phyloP scores from a whole-genome alignment of 2,329 filamentous ascomycete genomes.

The Epichloe amarillans region DNA sequence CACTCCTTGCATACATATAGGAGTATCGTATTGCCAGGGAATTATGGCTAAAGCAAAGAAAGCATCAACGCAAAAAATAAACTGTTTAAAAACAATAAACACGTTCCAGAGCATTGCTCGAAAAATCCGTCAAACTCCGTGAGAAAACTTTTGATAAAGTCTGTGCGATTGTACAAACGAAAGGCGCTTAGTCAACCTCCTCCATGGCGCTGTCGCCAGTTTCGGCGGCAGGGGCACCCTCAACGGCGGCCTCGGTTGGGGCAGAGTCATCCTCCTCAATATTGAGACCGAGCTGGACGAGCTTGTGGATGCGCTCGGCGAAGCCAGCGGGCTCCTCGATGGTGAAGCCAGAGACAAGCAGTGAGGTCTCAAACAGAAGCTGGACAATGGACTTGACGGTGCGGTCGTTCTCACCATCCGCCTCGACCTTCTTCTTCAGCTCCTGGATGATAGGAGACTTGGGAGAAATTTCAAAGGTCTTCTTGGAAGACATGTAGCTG shows the following conservation, averaged over 20 bases:
- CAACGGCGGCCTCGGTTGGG: constrained; percentile 43
- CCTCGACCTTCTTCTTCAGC: constrained; percentile 98
- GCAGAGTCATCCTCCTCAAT: constrained; percentile 82
- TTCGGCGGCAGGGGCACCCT: constrained; percentile 44
- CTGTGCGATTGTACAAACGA: constrained; percentile 20
- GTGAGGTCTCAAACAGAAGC: constrained; percentile 96
- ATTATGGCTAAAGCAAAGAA: constrained; percentile 23
- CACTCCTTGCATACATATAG: constrained; percentile 7
- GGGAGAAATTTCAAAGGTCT: constrained; percentile 99
- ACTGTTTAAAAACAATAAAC: constrained; percentile 12
- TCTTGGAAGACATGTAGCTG: constrained; percentile 99
- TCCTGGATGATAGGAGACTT: constrained; percentile 96
- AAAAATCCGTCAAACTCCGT: constrained; percentile 28
- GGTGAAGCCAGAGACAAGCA: constrained; percentile 97
- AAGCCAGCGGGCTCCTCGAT: constrained; percentile 98
- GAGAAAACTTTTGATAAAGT: constrained; percentile 24
- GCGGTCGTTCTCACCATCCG: constrained; percentile 94
- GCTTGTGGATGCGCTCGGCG: constrained; percentile 98
- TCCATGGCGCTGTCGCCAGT: constrained; percentile 94
- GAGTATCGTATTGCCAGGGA: constrained; percentile 12
- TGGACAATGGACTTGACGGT: constrained; percentile 99
- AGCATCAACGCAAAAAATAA: constrained; percentile 12
- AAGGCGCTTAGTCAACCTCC: constrained; percentile 78
- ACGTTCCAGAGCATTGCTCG: constrained; percentile 19
- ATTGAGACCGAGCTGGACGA: constrained; percentile 93